A percentile compares a stretch with the other conserved stretches of the same genome.
These are phyloP conservation scores for Phytopythium boreale DNA, from an alignment of 352 stramenopile species.

Conservation along the genomic window DNA sequence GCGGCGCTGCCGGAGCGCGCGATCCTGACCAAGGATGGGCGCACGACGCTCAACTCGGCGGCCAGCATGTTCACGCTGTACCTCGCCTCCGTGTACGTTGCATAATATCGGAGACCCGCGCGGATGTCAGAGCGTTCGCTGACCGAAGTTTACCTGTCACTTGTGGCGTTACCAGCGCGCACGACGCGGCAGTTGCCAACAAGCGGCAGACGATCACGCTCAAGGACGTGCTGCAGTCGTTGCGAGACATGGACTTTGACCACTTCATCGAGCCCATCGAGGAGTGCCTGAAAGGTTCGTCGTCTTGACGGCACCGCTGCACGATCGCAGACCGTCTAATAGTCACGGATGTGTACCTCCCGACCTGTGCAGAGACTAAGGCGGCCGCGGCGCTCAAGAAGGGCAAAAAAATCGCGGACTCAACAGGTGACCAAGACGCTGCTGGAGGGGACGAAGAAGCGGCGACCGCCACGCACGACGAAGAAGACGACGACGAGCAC, in stretches of 20 bases:
- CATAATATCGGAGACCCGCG: background rate
- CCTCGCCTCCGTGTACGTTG: constrained; percentile 55
- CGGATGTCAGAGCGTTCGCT: background rate
- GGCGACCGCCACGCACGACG: constrained; percentile 23
- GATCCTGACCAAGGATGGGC: constrained; percentile 65
- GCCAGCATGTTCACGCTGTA: constrained; percentile 81
- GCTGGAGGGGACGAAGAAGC: constrained; percentile 27
- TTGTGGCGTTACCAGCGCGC: constrained; percentile 33
- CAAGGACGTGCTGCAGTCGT: constrained; percentile 67
- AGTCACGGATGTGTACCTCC: no score
- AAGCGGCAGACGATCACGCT: constrained; percentile 77
- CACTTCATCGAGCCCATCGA: constrained; percentile 72
- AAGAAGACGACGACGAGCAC: constrained; percentile 35
- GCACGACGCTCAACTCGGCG: constrained; percentile 64
- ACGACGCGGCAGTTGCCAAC: constrained; percentile 58
- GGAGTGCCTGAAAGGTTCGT: constrained; percentile 60
- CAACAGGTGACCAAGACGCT: constrained; percentile 30
- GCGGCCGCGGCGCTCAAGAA: constrained; percentile 28
- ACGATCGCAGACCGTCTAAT: background rate
- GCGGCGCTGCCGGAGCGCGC: constrained; percentile 62
- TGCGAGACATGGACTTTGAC: constrained; percentile 76
- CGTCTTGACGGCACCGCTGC: background rate
- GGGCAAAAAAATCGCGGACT: constrained; percentile 19
- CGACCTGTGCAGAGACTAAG: constrained; percentile 38
- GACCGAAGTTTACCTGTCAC: background rate